Evolutionary conservation across 768 basidiomycete species (phyloP).

Genomic region (Suillus alpinus): DNA sequence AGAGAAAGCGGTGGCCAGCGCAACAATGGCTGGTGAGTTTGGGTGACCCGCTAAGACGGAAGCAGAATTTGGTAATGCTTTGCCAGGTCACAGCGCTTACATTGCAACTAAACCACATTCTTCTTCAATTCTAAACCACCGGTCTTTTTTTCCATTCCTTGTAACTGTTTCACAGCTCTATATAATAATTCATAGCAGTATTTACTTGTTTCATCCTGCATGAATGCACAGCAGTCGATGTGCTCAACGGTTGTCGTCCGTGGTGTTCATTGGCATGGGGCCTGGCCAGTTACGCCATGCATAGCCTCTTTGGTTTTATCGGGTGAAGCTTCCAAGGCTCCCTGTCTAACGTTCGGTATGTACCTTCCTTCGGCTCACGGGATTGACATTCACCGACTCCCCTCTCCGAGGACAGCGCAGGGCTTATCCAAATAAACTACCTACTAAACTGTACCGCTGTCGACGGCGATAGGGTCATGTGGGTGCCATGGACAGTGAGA

Average conservation of each 20-base stretch:
- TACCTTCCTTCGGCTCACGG: not conserved
- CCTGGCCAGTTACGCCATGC: conserved; percentile 1
- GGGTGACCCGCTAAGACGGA: conserved; percentile 29
- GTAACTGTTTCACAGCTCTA: not conserved
- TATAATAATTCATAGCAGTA: no score
- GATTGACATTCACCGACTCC: not conserved
- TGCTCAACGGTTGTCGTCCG: not conserved
- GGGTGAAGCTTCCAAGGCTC: not conserved
- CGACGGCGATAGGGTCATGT: not conserved
- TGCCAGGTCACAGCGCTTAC: conserved; percentile 36
- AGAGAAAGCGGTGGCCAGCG: conserved; percentile 38
- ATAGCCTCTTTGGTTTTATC: conserved; percentile 6
- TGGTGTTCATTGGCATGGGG: not conserved
- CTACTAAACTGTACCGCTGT: conserved; percentile 2
- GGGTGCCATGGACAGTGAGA: not conserved
- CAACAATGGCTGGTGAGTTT: conserved; percentile 41
- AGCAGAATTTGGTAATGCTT: conserved; percentile 35
- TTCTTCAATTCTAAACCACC: not conserved
- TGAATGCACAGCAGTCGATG: not conserved
- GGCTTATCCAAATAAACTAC: no score
- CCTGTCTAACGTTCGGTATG: not conserved
- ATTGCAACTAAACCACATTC: conserved; percentile 3
- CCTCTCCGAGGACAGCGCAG: not conserved
- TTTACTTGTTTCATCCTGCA: not conserved
- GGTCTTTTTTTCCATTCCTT: not conserved